Evolutionary conservation across 192 early-diverging fungal species (phyloP), one percentile per base, ranked within the genome.

Genomic region (Coemansia javaensis): DNA sequence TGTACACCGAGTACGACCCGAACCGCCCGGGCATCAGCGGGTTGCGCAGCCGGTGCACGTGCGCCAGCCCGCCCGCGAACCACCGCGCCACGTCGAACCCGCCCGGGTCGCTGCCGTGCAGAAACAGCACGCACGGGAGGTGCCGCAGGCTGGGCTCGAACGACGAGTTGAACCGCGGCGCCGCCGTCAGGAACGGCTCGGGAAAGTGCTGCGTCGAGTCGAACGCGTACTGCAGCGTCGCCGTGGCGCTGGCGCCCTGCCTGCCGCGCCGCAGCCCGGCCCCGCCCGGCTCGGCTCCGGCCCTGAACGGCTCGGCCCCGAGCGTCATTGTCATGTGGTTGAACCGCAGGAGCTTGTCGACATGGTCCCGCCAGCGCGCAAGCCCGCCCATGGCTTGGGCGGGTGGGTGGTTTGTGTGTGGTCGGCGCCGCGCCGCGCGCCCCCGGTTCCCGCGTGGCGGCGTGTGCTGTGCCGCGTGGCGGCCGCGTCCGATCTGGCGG

Each of bases 61-160:
- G 74, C 39, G 74, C 53, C 34, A 77, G 37, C 20, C 74, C 74
- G 25, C 62, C 74, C 0, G 74, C 74, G 40, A 69, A 50, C 74
- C 74, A 77, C 25, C 74, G 61, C n/a, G 74, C 61, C 17, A 77
- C 67, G 36, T 77, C 74, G 47, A 77, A 77, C 1, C 74, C 74
- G 30, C 74, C 74, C 7, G 74, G 74, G 44, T 60, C 49, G 42
- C 42, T 54, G 11, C 63, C 62, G 12, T 77, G 74, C 17, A 77
- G 42, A 40, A 77, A 59, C 23, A 77, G 47, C 13, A 77, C 47
- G 23, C 66, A 70, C n/a, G 74, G 74, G 22, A 77, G 58, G 20
- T 61, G 58, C 11, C 74, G 25, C 16, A 77, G 49, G 30, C 66
- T 65, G n/a, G 74, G 74, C 34, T 77, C 66, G 15, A 77, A 68